phyloP scores from a whole-genome alignment of 176 grass and related monocot genomes.

The Ensete ventricosum region DNA sequence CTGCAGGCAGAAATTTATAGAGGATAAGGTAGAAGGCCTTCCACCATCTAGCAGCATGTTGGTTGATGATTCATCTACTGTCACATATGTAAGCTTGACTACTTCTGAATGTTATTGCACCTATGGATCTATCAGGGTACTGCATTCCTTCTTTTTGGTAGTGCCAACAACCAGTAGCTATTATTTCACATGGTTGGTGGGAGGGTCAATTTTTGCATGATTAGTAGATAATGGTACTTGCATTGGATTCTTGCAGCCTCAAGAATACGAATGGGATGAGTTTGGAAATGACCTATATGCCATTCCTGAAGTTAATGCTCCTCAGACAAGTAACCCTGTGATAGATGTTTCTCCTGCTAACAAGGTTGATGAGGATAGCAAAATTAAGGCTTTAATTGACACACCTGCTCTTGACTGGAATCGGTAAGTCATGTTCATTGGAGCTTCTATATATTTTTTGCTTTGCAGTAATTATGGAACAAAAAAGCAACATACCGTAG shows the following conservation, averaged over 20 bases:
- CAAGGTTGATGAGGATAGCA: conserved; percentile 86
- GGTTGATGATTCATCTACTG: conserved; percentile 41
- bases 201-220: conserved; percentile 21
- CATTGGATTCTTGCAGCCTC: conserved; percentile 53
- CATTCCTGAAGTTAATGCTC: conserved; percentile 38
- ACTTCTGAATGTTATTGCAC: neutral
- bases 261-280: conserved; percentile 97
- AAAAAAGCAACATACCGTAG: neutral
- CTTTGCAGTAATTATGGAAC: no score
- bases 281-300: conserved; percentile 82
- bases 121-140: neutral
- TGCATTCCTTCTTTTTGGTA: neutral
- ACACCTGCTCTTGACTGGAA: conserved; percentile 66
- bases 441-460: neutral
- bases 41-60: conserved; percentile 32
- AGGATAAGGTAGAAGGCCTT: conserved; percentile 51
- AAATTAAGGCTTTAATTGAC: conserved; percentile 81
- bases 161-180: neutral
- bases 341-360: conserved; percentile 45
- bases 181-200: neutral
- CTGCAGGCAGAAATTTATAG: conserved; percentile 63
- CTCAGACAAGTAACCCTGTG: conserved; percentile 44
- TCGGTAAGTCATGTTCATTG: conserved; percentile 33
- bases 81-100: conserved; percentile 64
- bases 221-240: neutral